Evolutionary conservation across 106 monocot genomes (phyloP), one percentile per base, ranked within the genome.

Genomic region (Acanthochlamys bracteata): DNA sequence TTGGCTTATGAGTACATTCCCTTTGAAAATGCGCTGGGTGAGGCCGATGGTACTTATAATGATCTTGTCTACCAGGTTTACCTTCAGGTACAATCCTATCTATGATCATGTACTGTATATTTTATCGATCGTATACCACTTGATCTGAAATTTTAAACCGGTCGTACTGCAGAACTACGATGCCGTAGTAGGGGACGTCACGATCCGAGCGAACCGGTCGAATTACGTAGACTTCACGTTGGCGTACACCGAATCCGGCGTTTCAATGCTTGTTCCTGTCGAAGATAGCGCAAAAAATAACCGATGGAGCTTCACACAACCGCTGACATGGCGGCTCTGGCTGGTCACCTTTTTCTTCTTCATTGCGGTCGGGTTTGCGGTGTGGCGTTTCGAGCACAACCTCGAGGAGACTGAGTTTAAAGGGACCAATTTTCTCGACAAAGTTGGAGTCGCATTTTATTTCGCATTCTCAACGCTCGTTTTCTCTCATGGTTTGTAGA

Each of bases 241-340:
- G 62, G 80, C 84, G 10, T 84, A 73, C 66, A 76, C 69, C 0
- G 84, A 80, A 20, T 76, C 73, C 1, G 76, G 84, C 53, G 76
- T 79, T 53, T 61, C 80, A 39, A 80, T 80, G 76, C 19, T 84
- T 11, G 84, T 80, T 17, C 68, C 76, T 1, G 53, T 80, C 21
- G 47, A 69, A 42, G 41, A 49, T 16, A 66, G 75, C 16, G 9
- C 46, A n/a, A 67, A 60, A 17, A 52, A 41, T 22, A 73, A 71
- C 51, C 46, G 26, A n/a, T 80, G 79, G 76, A 79, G 76, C n/a
- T 80, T 84, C 74, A 70, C 79, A 63, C 53, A 68, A 53, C 84
- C 84, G 9, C 40, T 80, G 25, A 69, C 69, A 0, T 7, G 57
- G 11, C 41, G 66, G 24, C 80, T 77, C 13, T 84, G 79, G 79